Conservation (phyloP, 768 basidiomycete species). For the Lactifluus piperatus region DNA sequence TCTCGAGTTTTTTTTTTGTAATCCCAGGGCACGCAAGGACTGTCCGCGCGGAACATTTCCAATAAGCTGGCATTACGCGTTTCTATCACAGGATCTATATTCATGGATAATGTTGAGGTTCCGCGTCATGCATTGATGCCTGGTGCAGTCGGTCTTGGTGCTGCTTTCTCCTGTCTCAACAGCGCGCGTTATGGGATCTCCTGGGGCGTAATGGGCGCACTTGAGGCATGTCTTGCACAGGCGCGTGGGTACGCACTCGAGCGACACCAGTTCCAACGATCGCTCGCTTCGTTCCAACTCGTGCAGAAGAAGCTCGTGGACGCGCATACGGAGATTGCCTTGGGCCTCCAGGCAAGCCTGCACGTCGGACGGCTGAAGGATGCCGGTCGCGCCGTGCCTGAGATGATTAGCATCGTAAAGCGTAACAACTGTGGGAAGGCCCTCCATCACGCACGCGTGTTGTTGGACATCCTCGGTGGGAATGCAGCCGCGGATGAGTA, state of each 20-base stretch:
- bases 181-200: slow-evolving; percentile 82
- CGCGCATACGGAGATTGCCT: slow-evolving; percentile 76
- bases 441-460: slow-evolving; percentile 64
- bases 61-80: slow-evolving; percentile 89
- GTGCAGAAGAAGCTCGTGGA: slow-evolving; percentile 96
- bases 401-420: slow-evolving; percentile 95
- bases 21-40: slow-evolving; percentile 64
- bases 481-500: slow-evolving; percentile 93
- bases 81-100: slow-evolving; percentile 78
- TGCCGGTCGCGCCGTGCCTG: slow-evolving; percentile 56
- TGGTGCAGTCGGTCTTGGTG: slow-evolving; percentile 64
- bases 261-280: slow-evolving; percentile 81
- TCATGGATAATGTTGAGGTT: slow-evolving; percentile 87
- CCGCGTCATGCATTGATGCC: slow-evolving; percentile 68
- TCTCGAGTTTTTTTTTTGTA: not conserved
- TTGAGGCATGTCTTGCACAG: slow-evolving; percentile 80
- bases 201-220: slow-evolving; percentile 93
- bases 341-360: slow-evolving; percentile 67
- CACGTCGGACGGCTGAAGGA: slow-evolving; percentile 85
- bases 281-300: slow-evolving; percentile 93
- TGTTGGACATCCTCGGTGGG: slow-evolving; percentile 89
- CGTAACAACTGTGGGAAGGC: slow-evolving; percentile 96
- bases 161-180: slow-evolving; percentile 89
- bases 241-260: slow-evolving; percentile 82
- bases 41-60: slow-evolving; percentile 81